These are phyloP conservation scores for Rubus idaeus DNA, from an alignment of 306 rosid genomes.

Conservation along the genomic window DNA sequence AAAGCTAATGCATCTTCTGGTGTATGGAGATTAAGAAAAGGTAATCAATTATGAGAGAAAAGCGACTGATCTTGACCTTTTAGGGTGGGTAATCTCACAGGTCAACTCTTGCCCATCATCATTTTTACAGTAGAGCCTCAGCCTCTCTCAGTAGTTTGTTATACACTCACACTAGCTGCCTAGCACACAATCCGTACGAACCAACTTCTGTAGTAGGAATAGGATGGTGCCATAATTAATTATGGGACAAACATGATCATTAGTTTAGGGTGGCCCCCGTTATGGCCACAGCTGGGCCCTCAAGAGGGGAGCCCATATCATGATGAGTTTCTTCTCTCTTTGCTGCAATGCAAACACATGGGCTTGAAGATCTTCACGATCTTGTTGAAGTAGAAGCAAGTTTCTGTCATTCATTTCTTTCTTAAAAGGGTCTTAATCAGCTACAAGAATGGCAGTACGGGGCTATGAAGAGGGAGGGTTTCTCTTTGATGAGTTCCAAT, in stretches of 20 bases:
- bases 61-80: not conserved
- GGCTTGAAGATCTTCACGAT: conserved; percentile 11
- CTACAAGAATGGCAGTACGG: conserved; percentile 7
- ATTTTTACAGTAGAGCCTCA: not conserved
- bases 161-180: too few species aligned
- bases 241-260: conserved; percentile 47
- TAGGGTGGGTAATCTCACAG: not conserved
- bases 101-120: conserved; percentile 40
- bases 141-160: conserved; percentile 7
- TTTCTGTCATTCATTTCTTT: not conserved
- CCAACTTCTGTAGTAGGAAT: conserved; percentile 5
- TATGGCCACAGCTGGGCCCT: conserved; percentile 42
- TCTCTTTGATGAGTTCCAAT: conserved; percentile 61
- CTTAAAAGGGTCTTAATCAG: conserved; percentile 18
- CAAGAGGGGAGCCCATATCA: conserved; percentile 16
- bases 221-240: conserved; percentile 45
- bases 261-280: conserved; percentile 36
- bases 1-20: not conserved
- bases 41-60: not conserved
- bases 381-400: not conserved
- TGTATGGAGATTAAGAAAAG: not conserved
- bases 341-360: not conserved
- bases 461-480: conserved; percentile 15
- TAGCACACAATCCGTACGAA: conserved; percentile 19
- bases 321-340: not conserved